Evolutionary conservation across 1,284 basidiomycete genomes (phyloP).

Genomic region (Ganoderma resinaceum): DNA sequence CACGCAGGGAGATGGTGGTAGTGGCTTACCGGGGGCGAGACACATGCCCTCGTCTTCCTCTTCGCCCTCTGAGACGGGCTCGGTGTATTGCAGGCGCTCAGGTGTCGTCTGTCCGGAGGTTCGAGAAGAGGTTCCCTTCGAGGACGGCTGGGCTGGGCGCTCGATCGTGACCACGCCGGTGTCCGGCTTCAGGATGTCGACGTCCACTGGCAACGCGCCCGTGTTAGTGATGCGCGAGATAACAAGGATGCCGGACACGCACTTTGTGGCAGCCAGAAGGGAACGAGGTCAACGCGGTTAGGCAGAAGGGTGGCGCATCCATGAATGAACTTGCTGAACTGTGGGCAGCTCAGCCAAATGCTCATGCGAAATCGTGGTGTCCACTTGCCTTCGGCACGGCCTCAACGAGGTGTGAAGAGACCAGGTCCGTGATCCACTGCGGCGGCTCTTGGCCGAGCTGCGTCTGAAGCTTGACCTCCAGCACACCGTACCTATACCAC

Average conservation of each 20-base stretch:
- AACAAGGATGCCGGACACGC: slow-evolving; percentile 36
- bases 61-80: slow-evolving; percentile 91
- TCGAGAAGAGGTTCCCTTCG: slow-evolving; percentile 53
- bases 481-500: slow-evolving; percentile 73
- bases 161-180: slow-evolving; percentile 81
- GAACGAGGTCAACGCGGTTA: slow-evolving; percentile 95
- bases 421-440: slow-evolving; percentile 95
- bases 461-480: slow-evolving; percentile 98
- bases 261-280: slow-evolving; percentile 99
- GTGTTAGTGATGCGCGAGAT: neutral
- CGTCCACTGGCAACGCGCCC: slow-evolving; percentile 72
- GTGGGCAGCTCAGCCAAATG: slow-evolving; percentile 38
- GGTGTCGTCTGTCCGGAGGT: slow-evolving; percentile 62
- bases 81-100: slow-evolving; percentile 66
- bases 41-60: slow-evolving; percentile 85
- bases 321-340: slow-evolving; percentile 92
- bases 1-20: neutral
- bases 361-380: neutral
- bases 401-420: slow-evolving; percentile 93
- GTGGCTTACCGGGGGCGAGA: slow-evolving; percentile 50
- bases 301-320: slow-evolving; percentile 95
- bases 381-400: slow-evolving; percentile 77
- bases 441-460: slow-evolving; percentile 97
- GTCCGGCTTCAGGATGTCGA: slow-evolving; percentile 90
- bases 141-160: slow-evolving; percentile 62